Conservation (phyloP, 2,329 filamentous ascomycete genomes). For the Aspergillus japonicus region DNA sequence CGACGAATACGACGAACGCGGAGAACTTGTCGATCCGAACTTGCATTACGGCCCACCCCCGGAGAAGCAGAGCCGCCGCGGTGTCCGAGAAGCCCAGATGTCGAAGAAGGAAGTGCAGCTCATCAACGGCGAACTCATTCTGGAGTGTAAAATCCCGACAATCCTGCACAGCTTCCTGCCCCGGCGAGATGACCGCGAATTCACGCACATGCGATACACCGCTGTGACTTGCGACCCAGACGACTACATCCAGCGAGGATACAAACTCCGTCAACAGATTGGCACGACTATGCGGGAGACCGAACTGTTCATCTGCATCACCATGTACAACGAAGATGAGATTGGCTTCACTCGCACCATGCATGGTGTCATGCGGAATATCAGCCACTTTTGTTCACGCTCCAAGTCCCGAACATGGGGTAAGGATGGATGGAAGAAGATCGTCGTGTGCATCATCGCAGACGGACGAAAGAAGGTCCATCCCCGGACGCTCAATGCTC, state of each 20-base stretch:
- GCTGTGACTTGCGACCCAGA: slow-evolving; percentile 98
- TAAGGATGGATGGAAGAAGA: slow-evolving; percentile 97
- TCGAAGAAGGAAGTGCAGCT: slow-evolving; percentile 90
- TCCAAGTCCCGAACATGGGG: slow-evolving; percentile 95
- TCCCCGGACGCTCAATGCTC: slow-evolving; percentile 84
- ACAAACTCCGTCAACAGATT: slow-evolving; percentile 89
- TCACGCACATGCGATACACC: slow-evolving; percentile 98
- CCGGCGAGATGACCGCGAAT: slow-evolving; percentile 87
- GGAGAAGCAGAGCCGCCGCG: slow-evolving; percentile 79
- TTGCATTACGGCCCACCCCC: slow-evolving; percentile 83
- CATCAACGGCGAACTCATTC: slow-evolving; percentile 94
- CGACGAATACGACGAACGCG: slow-evolving; percentile 46
- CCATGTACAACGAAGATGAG: slow-evolving; percentile 99
- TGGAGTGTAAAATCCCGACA: slow-evolving; percentile 98
- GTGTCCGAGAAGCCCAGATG: slow-evolving; percentile 83
- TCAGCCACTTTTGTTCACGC: slow-evolving; percentile 91
- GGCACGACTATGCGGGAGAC: slow-evolving; percentile 82
- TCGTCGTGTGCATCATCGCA: slow-evolving; percentile 94
- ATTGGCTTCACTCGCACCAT: slow-evolving; percentile 95
- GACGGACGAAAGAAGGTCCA: slow-evolving; percentile 94
- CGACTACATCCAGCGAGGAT: slow-evolving; percentile 83
- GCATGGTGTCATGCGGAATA: slow-evolving; percentile 98
- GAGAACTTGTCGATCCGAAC: slow-evolving; percentile 59
- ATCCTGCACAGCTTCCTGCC: slow-evolving; percentile 97
- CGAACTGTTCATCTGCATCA: slow-evolving; percentile 93